These are phyloP conservation scores for Parastagonospora nodorum DNA, from an alignment of 2,329 filamentous ascomycete genomes.

Conservation along the genomic window DNA sequence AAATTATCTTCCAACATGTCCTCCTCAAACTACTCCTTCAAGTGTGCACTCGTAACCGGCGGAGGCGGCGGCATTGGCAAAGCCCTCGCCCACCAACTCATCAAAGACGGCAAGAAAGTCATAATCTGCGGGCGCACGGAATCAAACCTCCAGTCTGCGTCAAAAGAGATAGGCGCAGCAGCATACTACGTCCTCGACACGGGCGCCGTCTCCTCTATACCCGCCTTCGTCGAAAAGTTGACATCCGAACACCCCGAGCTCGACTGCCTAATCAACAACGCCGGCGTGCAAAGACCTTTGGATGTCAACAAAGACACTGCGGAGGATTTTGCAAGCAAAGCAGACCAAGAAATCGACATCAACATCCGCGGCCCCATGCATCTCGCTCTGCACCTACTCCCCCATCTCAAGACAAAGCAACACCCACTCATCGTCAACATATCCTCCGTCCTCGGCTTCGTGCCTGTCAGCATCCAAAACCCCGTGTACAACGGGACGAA, in stretches of 20 bases:
- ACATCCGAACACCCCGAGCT: slow-evolving; percentile 58
- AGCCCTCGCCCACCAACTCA: slow-evolving; percentile 54
- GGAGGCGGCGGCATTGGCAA: slow-evolving; percentile 60
- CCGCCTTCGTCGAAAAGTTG: slow-evolving; percentile 53
- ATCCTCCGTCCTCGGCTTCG: slow-evolving; percentile 58
- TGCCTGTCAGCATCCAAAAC: slow-evolving; percentile 60
- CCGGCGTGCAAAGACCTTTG: slow-evolving; percentile 62
- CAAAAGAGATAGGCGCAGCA: slow-evolving; percentile 51
- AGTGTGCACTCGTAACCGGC: slow-evolving; percentile 51
- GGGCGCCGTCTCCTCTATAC: slow-evolving; percentile 51
- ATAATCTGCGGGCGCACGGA: slow-evolving; percentile 62
- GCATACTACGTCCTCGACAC: slow-evolving; percentile 61
- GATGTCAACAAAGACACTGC: slow-evolving; percentile 47
- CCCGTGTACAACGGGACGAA: slow-evolving; percentile 66
- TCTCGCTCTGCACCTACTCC: slow-evolving; percentile 55
- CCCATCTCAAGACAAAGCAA: slow-evolving; percentile 54
- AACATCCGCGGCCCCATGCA: slow-evolving; percentile 65
- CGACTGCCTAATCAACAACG: slow-evolving; percentile 65
- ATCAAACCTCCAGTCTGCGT: slow-evolving; percentile 54
- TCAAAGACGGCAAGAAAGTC: slow-evolving; percentile 54
- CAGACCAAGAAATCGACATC: slow-evolving; percentile 63
- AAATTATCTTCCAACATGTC: slow-evolving; percentile 11
- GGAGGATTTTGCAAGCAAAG: slow-evolving; percentile 54
- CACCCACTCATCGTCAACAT: slow-evolving; percentile 59
- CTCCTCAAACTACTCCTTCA: slow-evolving; percentile 40